phyloP scores from a whole-genome alignment of 768 basidiomycete species.

The Podaxis sp. region DNA sequence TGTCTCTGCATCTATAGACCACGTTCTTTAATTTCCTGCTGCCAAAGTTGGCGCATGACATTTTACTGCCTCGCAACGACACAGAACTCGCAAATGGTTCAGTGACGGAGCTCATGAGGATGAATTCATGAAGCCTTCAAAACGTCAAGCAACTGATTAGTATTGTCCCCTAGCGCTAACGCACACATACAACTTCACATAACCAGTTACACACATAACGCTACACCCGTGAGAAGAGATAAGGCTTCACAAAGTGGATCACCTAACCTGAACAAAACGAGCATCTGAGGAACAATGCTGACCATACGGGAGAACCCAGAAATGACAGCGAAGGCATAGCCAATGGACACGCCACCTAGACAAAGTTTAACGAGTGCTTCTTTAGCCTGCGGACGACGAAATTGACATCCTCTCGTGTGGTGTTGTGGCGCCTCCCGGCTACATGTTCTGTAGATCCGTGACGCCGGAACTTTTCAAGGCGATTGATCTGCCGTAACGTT shows the following conservation, averaged over 20 bases:
- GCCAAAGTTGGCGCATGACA: neutral
- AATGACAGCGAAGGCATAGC: neutral
- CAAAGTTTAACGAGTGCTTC: neutral
- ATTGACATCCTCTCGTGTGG: neutral
- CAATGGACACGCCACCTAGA: neutral
- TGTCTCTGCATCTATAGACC: neutral
- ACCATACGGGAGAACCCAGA: neutral
- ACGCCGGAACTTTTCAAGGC: neutral
- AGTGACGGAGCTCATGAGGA: neutral
- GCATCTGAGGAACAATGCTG: neutral
- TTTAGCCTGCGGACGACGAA: neutral
- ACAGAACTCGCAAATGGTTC: neutral
- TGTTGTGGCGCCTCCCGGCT: neutral
- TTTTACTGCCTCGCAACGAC: neutral
- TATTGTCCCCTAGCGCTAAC: neutral
- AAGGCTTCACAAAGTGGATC: too few species aligned
- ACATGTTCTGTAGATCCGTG: neutral
- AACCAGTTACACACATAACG: neutral
- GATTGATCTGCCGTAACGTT: conserved; percentile 1
- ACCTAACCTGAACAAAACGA: neutral
- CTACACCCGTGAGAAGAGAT: neutral
- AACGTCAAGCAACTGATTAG: too few species aligned
- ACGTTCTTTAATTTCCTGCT: neutral
- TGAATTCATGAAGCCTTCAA: neutral
- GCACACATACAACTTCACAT: neutral